Evolutionary conservation across 176 grass and related monocot species (phyloP), one percentile per base, ranked within the genome.

Genomic region (Paspalum notatum): DNA sequence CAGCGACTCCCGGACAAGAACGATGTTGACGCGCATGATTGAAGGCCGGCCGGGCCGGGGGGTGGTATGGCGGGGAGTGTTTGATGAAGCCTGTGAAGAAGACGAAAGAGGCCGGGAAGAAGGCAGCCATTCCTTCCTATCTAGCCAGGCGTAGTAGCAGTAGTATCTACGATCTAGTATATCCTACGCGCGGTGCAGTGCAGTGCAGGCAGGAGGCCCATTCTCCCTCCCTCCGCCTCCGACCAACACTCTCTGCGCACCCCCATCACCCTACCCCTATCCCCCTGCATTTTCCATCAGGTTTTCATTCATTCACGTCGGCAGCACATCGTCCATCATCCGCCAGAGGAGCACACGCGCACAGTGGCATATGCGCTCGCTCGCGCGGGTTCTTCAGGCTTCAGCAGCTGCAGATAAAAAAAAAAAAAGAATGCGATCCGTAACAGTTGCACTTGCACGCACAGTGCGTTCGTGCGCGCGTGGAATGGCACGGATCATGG

Each of bases 1-100:
- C 57, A 50, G 43, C 25, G 59, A 32, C 80, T 83, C 86, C 60
- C 74, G 43, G 86, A 83, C 86, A 84, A 84, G 44, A 42, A 16
- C 51, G 58, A 74, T 73, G 71, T 66, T 69, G 45, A 54, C 50
- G 37, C 39, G 9, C 55, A 65, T 58, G 66, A 67, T 65, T 49
- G 38, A 49, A 64, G 10, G 43, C 21, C 22, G 21, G 21, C 4
- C 12, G 56, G 20, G 20, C 32, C 32, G 32, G 32, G 32, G 32
- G 32, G 32, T 32, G 32, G 32, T 32, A 32, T 32, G 32, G 32
- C 3, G 12, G 15, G n/a, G n/a, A n/a, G n/a, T n/a, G n/a, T n/a
- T n/a, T 26, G 71, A 4, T 27, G 32, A n/a, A n/a, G n/a, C n/a
- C n/a, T n/a, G 44, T 71, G 85, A 46, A 10, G 55, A 70, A 32